Evolutionary conservation across 495 filamentous ascomycete species (phyloP).

Genomic region (Pseudotulostoma volvatum): DNA sequence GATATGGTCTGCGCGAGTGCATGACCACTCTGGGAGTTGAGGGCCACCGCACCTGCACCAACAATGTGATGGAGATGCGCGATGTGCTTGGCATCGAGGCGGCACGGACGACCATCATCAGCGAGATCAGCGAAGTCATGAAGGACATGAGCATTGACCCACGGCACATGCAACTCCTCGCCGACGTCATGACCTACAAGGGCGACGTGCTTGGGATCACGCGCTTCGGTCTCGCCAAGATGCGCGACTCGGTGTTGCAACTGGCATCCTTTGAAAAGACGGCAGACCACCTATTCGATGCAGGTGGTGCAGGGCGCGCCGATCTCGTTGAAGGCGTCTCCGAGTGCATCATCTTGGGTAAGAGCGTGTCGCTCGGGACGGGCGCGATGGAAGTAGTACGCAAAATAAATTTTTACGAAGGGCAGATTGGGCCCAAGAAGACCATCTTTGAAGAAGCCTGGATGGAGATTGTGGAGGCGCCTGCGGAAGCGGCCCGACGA

Average conservation of each 20-base stretch:
- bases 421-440: slow-evolving; percentile 44
- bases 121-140: slow-evolving; percentile 73
- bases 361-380: slow-evolving; percentile 78
- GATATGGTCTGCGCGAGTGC: slow-evolving; percentile 74
- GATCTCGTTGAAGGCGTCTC: slow-evolving; percentile 84
- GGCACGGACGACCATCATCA: slow-evolving; percentile 66
- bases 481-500: slow-evolving; percentile 7
- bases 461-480: slow-evolving; percentile 26
- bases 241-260: slow-evolving; percentile 87
- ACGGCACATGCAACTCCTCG: slow-evolving; percentile 92
- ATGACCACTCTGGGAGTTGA: slow-evolving; percentile 85
- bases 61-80: slow-evolving; percentile 78
- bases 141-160: slow-evolving; percentile 90
- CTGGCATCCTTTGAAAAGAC: slow-evolving; percentile 98
- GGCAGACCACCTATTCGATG: slow-evolving; percentile 92
- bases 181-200: slow-evolving; percentile 99
- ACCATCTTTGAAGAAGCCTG: slow-evolving; percentile 67
- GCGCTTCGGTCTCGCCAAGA: slow-evolving; percentile 89
- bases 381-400: slow-evolving; percentile 81
- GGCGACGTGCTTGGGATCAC: slow-evolving; percentile 97
- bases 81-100: slow-evolving; percentile 97
- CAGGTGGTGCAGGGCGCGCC: slow-evolving; percentile 72
- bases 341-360: slow-evolving; percentile 97
- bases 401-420: slow-evolving; percentile 47
- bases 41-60: slow-evolving; percentile 53